phyloP scores from a whole-genome alignment of 176 grass and related monocot genomes.

The Cenchrus fungigraminus region DNA sequence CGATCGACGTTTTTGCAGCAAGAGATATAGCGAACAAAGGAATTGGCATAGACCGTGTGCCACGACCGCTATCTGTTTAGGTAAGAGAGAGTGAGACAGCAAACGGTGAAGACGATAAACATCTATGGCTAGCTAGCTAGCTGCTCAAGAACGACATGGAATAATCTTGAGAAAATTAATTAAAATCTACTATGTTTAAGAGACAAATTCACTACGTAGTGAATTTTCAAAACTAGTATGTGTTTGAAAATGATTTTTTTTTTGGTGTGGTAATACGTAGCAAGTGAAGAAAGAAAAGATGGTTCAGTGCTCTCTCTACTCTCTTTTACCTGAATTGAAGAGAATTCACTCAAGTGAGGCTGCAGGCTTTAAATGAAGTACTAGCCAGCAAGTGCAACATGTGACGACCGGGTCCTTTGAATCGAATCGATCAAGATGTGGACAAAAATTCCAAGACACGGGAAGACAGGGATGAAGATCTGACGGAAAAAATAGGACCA shows the following conservation, averaged over 20 bases:
- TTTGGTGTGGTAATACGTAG: not conserved
- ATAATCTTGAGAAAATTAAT: slow-evolving; percentile 37
- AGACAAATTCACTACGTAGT: not conserved
- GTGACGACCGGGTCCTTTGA: slow-evolving; percentile 31
- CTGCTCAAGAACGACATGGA: slow-evolving; percentile 36
- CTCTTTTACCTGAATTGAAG: slow-evolving; percentile 21
- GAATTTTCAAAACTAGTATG: too few relatives aligned
- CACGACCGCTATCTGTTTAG: slow-evolving; percentile 41
- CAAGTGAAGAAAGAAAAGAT: not conserved
- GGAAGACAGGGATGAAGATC: not conserved
- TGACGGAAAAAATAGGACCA: slow-evolving; percentile 36
- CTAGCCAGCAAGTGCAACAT: slow-evolving; percentile 26
- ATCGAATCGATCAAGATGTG: slow-evolving; percentile 33
- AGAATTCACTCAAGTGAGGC: slow-evolving; percentile 42
- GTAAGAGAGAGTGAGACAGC: slow-evolving; percentile 20
- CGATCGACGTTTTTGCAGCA: slow-evolving; percentile 28
- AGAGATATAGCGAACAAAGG: slow-evolving; percentile 45
- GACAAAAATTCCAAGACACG: slow-evolving; percentile 17
- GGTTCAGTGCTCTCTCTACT: slow-evolving; percentile 17
- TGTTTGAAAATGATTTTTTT: slow-evolving; percentile 11
- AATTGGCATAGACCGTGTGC: slow-evolving; percentile 40
- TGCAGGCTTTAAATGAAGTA: slow-evolving; percentile 48
- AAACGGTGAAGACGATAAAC: slow-evolving; percentile 12
- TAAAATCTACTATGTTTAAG: not conserved
- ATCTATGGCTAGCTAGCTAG: not conserved